These are phyloP conservation scores for Mitragyna speciosa DNA, from an alignment of 257 asterid species.

Conservation along the genomic window DNA sequence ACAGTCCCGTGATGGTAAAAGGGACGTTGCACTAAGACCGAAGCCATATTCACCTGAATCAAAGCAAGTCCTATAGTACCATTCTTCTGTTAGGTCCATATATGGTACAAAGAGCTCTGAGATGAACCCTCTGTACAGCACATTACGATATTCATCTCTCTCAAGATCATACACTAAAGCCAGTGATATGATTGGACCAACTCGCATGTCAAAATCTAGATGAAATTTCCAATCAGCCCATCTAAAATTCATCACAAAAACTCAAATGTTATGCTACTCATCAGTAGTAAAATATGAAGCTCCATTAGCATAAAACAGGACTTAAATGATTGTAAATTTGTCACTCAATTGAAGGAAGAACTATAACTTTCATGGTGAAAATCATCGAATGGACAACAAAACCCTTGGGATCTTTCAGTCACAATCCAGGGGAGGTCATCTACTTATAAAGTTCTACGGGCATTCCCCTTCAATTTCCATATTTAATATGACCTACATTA, in stretches of 20 bases:
- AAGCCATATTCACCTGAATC: slow-evolving; percentile 71
- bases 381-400: background rate
- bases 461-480: background rate
- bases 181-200: slow-evolving; percentile 59
- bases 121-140: slow-evolving; percentile 66
- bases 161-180: slow-evolving; percentile 59
- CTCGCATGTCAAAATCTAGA: slow-evolving; percentile 61
- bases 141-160: slow-evolving; percentile 41
- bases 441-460: background rate
- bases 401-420: background rate
- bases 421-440: background rate
- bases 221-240: slow-evolving; percentile 75
- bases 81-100: slow-evolving; percentile 70
- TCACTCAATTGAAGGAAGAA: background rate
- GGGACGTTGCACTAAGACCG: slow-evolving; percentile 51
- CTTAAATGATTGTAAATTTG: background rate
- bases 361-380: background rate
- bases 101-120: slow-evolving; percentile 77
- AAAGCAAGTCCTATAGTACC: slow-evolving; percentile 61
- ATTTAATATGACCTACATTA: background rate
- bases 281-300: background rate
- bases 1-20: slow-evolving; percentile 60
- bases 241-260: slow-evolving; percentile 30
- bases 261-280: background rate
- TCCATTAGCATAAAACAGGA: background rate